Percentiles rank a stretch among this genome's conserved stretches.
Conservation (phyloP, 2,329 filamentous ascomycete species). For the Aspergillus hortae region DNA sequence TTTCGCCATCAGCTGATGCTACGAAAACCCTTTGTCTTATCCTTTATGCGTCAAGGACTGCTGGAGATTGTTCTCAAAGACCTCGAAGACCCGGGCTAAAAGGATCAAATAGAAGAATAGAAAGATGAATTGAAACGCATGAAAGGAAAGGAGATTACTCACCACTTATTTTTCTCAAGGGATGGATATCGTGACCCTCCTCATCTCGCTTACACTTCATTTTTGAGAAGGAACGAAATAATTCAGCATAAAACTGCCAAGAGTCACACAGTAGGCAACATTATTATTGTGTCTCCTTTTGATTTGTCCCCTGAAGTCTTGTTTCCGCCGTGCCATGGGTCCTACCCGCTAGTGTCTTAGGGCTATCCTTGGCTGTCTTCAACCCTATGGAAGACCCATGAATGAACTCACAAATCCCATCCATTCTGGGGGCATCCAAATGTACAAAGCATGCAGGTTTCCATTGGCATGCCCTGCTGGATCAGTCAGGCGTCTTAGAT, state of each 20-base stretch:
- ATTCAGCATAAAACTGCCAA: not conserved
- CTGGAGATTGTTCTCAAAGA: too few relatives aligned
- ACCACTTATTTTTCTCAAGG: too few relatives aligned
- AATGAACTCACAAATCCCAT: not conserved
- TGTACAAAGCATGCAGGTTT: not conserved
- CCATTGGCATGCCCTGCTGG: not conserved
- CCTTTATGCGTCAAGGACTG: too few relatives aligned
- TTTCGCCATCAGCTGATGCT: too few relatives aligned
- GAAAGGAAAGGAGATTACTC: too few relatives aligned
- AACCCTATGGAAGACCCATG: not conserved
- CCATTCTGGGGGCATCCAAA: not conserved
- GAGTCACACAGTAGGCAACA: not conserved
- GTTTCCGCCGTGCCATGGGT: not conserved
- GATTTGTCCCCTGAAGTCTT: not conserved
- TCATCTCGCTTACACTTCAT: too few relatives aligned
- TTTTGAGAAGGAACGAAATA: not conserved
- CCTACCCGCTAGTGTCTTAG: not conserved
- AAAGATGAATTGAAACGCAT: too few relatives aligned
- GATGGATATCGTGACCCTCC: too few relatives aligned
- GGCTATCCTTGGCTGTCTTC: not conserved
- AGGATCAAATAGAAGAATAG: too few relatives aligned
- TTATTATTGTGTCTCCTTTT: not conserved
- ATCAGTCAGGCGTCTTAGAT: not conserved
- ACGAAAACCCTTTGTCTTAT: too few relatives aligned
- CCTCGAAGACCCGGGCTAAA: too few relatives aligned